These are phyloP conservation scores for Pseudisothecium myosuroides DNA, from an alignment of 225 moss, liverwort and hornwort genomes.

Conservation along the genomic window DNA sequence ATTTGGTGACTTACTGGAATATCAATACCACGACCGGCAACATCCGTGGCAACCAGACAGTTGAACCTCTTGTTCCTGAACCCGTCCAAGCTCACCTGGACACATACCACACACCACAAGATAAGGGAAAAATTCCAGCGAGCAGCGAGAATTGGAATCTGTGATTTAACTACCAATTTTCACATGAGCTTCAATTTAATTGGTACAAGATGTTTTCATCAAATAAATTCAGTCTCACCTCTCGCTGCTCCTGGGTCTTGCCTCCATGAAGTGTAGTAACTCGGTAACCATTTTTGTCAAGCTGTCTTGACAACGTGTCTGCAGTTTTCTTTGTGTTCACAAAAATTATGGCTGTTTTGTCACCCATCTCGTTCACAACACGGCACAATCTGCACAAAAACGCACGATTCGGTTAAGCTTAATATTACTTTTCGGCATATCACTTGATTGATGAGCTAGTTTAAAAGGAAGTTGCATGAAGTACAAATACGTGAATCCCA, in stretches of 20 bases:
- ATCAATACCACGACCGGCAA: conserved; percentile 98
- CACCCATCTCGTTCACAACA: conserved; percentile 91
- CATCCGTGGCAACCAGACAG: conserved; percentile 95
- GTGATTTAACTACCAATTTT: neutral
- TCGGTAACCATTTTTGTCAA: conserved; percentile 82
- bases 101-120: neutral
- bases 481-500: neutral
- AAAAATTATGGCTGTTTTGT: conserved; percentile 94
- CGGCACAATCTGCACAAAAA: conserved; percentile 66
- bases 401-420: neutral
- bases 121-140: neutral
- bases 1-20: conserved; percentile 54
- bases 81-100: conserved; percentile 93
- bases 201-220: neutral
- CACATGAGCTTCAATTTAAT: neutral
- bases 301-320: conserved; percentile 88
- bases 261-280: conserved; percentile 98
- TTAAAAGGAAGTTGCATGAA: neutral
- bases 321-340: conserved; percentile 94
- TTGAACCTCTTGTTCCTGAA: conserved; percentile 97
- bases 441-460: neutral
- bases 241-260: conserved; percentile 98
- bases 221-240: conserved; percentile 21
- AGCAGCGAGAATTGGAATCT: neutral
- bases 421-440: neutral